These are phyloP conservation scores for Dujonia santamariae DNA, from an alignment of 1,139 yeast genomes.

Conservation along the genomic window DNA sequence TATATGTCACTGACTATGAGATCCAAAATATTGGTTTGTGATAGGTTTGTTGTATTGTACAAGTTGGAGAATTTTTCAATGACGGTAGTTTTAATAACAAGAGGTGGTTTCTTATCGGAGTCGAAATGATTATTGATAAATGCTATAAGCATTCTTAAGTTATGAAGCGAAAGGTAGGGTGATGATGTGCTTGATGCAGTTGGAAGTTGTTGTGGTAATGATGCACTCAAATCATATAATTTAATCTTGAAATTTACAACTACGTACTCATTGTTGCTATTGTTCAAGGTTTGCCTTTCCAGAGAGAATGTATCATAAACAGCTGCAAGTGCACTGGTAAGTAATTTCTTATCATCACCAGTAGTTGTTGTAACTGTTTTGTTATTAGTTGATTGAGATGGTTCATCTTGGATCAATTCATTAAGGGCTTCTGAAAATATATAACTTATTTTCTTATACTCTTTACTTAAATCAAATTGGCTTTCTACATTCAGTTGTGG, in stretches of 20 bases:
- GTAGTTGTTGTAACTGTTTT: neutral
- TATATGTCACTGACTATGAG: conserved; percentile 56
- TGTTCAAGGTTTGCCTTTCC: conserved; percentile 8
- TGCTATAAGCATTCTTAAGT: conserved; percentile 57
- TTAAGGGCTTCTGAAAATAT: conserved; percentile 25
- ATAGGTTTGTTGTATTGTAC: conserved; percentile 42
- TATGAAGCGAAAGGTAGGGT: conserved; percentile 57
- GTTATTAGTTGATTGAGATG: neutral
- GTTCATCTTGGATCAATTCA: conserved; percentile 20
- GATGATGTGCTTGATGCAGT: conserved; percentile 46
- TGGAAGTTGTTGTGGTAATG: conserved; percentile 53
- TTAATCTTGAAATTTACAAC: conserved; percentile 64
- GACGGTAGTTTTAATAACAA: conserved; percentile 51
- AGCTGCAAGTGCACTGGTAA: conserved; percentile 43
- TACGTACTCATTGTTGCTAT: conserved; percentile 41
- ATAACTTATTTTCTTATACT: conserved; percentile 24
- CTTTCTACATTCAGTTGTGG: conserved; percentile 31
- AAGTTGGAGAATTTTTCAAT: conserved; percentile 59
- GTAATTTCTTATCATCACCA: conserved; percentile 22
- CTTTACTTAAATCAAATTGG: conserved; percentile 17
- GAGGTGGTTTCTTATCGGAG: conserved; percentile 24
- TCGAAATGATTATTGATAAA: conserved; percentile 47
- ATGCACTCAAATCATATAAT: conserved; percentile 59
- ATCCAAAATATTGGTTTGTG: conserved; percentile 52
- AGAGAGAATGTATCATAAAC: conserved; percentile 37